Evolutionary conservation across 1,139 yeast species (phyloP), one percentile per base, ranked within the genome.

Genomic region (Taphrina pruni): DNA sequence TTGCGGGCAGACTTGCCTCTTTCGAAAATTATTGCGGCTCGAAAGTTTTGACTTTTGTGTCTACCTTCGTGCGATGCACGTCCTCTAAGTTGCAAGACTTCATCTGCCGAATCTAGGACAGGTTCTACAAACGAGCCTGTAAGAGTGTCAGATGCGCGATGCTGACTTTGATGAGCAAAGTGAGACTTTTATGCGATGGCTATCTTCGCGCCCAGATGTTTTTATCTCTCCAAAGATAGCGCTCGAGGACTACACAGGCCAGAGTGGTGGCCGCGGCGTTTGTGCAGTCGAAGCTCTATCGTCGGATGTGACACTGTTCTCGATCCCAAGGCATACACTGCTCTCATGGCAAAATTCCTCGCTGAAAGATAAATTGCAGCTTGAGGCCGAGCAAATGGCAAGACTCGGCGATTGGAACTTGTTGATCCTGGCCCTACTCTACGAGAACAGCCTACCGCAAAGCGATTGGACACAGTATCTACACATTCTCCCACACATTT

Each of bases 201-300:
- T 90, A 45, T 70, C 73, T 8, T 43, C 72, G 11, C 71, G 72
- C 0, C 78, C 81, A 5, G 85, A 83, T 1, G 84, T 84, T 12
- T 75, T 73, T 20, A 77, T 90, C 5, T 84, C 90, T 1, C 80
- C 85, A 1, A 87, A 88, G 71, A 79, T 91, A 11, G 75, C 78
- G 26, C 80, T 93, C 7, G 82, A 80, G 1, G 97, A 93, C 77
- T 81, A 85, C 61, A 81, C 96, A 61, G 70, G 74, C 0, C 73
- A 76, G 12, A 79, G 83, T 60, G 92, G 90, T 77, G 98, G 98
- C 17, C 83, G 97, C 51, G 96, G 95, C 7, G 77, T 94, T 12
- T 77, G 88, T 9, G 96, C 97, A 0, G 71, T 75, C 0, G 84
- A 84, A 45, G 87, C 87, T 73, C 88, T 93, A 38, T 74, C 75